phyloP scores from a whole-genome alignment of 2,329 filamentous ascomycete species.

The Laburnicola sp. region DNA sequence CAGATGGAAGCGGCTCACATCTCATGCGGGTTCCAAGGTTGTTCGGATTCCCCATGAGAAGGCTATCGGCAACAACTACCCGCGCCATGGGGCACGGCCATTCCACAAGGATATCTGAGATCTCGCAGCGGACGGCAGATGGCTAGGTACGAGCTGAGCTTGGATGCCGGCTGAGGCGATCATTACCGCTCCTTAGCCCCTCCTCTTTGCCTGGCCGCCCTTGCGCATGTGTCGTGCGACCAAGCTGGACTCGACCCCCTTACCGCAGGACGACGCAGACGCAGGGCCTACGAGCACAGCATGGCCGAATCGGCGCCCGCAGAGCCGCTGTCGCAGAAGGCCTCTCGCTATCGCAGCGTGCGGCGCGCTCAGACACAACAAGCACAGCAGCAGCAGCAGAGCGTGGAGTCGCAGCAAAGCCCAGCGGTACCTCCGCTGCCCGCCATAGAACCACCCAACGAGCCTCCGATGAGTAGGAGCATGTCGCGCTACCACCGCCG shows the following conservation, averaged over 20 bases:
- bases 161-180: background rate
- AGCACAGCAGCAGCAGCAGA: slow-evolving; percentile 19
- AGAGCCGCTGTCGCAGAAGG: slow-evolving; percentile 46
- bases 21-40: too few relatives aligned
- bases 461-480: slow-evolving; percentile 38
- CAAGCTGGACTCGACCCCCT: slow-evolving; percentile 16
- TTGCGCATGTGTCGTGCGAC: slow-evolving; percentile 12
- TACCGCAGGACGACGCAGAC: slow-evolving; percentile 24
- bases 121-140: slow-evolving; percentile 1
- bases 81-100: too few relatives aligned
- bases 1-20: too few relatives aligned
- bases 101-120: background rate
- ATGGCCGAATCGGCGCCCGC: slow-evolving; percentile 39
- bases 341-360: slow-evolving; percentile 63
- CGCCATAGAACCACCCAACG: slow-evolving; percentile 23
- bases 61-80: too few relatives aligned
- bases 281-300: slow-evolving; percentile 26
- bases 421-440: slow-evolving; percentile 28
- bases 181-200: background rate
- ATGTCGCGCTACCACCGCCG: slow-evolving; percentile 49
- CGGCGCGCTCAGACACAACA: slow-evolving; percentile 50
- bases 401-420: slow-evolving; percentile 8
- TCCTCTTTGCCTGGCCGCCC: slow-evolving; percentile 9
- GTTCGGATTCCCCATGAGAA: too few relatives aligned
- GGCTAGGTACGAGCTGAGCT: slow-evolving; percentile 1